Conservation (phyloP, 1,284 basidiomycete species). For the Phylloporus sp. region DNA sequence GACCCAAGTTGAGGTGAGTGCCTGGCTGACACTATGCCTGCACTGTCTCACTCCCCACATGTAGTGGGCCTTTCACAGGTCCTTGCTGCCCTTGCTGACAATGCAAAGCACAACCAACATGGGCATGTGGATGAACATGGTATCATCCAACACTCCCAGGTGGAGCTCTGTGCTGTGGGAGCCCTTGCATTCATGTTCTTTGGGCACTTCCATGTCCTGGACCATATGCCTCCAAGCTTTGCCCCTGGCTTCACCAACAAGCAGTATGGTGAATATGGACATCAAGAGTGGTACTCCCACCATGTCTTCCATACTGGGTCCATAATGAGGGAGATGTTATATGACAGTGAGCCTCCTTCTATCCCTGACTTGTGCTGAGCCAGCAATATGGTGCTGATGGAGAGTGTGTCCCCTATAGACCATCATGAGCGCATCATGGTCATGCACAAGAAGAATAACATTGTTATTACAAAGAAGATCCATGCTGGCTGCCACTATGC, state of each 20-base stretch:
- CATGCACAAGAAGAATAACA: neutral
- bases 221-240: neutral
- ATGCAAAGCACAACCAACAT: neutral
- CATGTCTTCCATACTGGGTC: neutral
- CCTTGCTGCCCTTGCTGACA: neutral
- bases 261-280: conserved; percentile 21
- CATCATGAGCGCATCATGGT: neutral
- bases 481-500: neutral
- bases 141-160: conserved; percentile 21
- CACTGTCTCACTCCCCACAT: neutral
- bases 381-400: neutral
- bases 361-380: neutral
- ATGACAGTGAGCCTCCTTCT: neutral
- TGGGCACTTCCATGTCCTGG: conserved; percentile 6
- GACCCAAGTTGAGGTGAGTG: neutral
- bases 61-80: neutral
- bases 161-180: conserved; percentile 15
- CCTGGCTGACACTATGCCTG: neutral
- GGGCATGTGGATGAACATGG: conserved; percentile 29
- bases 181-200: conserved; percentile 30
- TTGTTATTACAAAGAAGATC: neutral
- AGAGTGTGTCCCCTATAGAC: neutral
- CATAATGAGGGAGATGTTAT: neutral
- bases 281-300: conserved; percentile 28
- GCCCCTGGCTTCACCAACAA: neutral